Evolutionary conservation across 1,284 basidiomycete genomes (phyloP), one percentile per base, ranked within the genome.

Genomic region (Rugosomyces carneus): DNA sequence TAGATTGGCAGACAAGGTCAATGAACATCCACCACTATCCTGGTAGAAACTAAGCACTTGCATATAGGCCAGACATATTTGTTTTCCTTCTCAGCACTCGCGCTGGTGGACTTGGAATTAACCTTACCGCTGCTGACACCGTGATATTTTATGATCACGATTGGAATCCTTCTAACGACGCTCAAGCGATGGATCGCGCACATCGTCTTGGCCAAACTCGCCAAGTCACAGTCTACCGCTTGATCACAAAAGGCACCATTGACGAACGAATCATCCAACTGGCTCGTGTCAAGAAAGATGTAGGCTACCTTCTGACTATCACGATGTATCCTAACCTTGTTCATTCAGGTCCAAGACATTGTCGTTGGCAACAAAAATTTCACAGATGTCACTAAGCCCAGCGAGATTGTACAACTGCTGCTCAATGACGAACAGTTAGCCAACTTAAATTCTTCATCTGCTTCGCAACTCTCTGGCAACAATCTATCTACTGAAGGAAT

Each of bases 161-260:
- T 61, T 99, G 96, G 96, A 99, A 99, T 65, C 96, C 94, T 11
- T 95, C 92, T 21, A 99, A 99, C 62, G 96, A 99, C 64, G 92
- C 93, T 34, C 96, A 99, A 66, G 96, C 96, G 9, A 99, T 99
- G 96, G 96, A 99, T 63, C 90, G 96, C 59, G 96, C 96, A 15
- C 96, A 99, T 71, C 92, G 96, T 60, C 78, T 99, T 10, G 96
- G 96, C 29, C 96, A 99, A 69, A 99, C 94, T 9, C 89, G 93
- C 52, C 96, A 99, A 71, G 96, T 99, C 48, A 99, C 95, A 0
- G 95, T 99, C 4, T 99, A 99, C 66, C 87, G 96, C 32, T 75
- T 99, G 44, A 96, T 99, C 60, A 95, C 92, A 8, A 89, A 84
- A 61, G 94, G 94, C 10, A 99, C 96, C 0, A 98, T 99, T 61